Evolutionary conservation across 441 rosid species (phyloP).

Genomic region (Pelargonium exstipulatum): DNA sequence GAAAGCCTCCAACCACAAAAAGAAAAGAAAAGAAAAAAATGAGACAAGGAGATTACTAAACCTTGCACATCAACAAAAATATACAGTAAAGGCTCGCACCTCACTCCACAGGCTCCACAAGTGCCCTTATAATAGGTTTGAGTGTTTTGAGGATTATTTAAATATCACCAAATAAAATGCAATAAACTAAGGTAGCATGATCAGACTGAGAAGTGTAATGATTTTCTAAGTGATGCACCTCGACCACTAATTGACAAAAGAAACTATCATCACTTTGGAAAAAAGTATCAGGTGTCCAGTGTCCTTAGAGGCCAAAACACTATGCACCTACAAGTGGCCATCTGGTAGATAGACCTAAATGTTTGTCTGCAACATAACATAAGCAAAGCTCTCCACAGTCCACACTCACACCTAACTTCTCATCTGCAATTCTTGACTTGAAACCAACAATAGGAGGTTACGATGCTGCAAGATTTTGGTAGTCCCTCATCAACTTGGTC

Average conservation of each 20-base stretch:
- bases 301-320: not conserved
- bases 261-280: not conserved
- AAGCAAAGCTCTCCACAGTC: not conserved
- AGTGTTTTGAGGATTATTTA: not conserved
- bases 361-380: not conserved
- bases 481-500: not conserved
- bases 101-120: not conserved
- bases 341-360: not conserved
- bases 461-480: not conserved
- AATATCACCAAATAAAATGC: not conserved
- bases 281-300: not conserved
- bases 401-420: not conserved
- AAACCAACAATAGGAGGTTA: not conserved
- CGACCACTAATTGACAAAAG: not conserved
- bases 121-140: not conserved
- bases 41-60: no score
- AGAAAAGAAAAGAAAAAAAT: not conserved
- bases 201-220: not conserved
- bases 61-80: no score
- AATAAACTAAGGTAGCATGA: not conserved
- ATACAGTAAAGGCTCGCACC: not conserved
- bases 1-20: not conserved
- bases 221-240: not conserved
- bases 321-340: not conserved
- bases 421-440: not conserved